phyloP scores from a whole-genome alignment of 2,329 filamentous ascomycete species.

The Alternaria sp. region DNA sequence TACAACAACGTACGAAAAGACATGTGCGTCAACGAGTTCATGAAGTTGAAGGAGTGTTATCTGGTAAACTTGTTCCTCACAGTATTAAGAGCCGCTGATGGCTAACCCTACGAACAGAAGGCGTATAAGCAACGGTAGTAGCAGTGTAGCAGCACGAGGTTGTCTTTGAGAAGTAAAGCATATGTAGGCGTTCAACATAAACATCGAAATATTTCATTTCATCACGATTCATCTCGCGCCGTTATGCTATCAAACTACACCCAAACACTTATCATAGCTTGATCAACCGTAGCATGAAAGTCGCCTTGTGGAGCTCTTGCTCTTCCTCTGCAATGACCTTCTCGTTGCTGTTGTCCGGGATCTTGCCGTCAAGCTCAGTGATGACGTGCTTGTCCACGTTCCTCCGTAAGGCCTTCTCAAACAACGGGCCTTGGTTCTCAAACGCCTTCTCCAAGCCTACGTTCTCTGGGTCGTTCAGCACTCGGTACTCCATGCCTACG shows the following conservation, averaged over 20 bases:
- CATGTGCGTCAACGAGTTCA: conserved; percentile 86
- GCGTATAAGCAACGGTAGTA: conserved; percentile 45
- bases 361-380: conserved; percentile 67
- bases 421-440: conserved; percentile 69
- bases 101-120: conserved; percentile 23
- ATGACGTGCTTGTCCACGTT: conserved; percentile 75
- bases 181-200: neutral
- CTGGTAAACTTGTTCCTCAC: conserved; percentile 64
- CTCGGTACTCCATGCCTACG: conserved; percentile 90
- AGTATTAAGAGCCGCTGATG: neutral
- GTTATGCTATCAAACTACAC: conserved; percentile 1
- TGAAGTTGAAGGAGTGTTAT: conserved; percentile 86
- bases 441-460: conserved; percentile 77
- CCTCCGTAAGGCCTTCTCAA: conserved; percentile 80
- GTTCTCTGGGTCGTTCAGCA: conserved; percentile 79
- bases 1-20: conserved; percentile 92
- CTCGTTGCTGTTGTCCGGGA: conserved; percentile 60
- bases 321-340: conserved; percentile 80
- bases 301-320: conserved; percentile 84
- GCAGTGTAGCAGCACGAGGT: neutral
- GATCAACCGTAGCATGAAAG: conserved; percentile 77
- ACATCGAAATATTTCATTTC: conserved; percentile 18
- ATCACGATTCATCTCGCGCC: conserved; percentile 23
- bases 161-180: neutral
- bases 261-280: conserved; percentile 63